Base-by-base conservation (phyloP, 371 early-diverging fungal genomes). In the Sanchytrium tribonematis region DNA sequence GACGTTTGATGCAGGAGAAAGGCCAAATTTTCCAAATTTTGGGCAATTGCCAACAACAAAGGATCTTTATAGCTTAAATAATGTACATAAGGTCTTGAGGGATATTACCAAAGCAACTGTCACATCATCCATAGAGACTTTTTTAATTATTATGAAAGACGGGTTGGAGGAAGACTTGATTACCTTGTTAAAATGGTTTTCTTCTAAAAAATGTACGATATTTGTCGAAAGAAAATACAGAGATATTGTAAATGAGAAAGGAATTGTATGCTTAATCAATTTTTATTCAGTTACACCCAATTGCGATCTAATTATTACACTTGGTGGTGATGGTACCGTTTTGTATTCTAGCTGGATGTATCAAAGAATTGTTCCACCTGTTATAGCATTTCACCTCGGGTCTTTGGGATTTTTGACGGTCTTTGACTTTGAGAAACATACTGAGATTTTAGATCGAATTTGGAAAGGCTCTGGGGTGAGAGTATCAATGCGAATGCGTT, bases 251-350 rank as follows among this genome's bases (percentile, higher is more conserved):
- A 5, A 48, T 48, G 48, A 12, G 22, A 22, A 48, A 22, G 22
- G 22, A 12, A 22, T 22, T 12, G 22, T 48, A 48, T 48, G 48
- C 48, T 22, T 5, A 48, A 48, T 48, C 5, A 48, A 48, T 48
- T 48, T 12, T 48, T 48, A 48, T 22, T 48, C 48, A 22, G 48
- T 48, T 22, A 48, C 48, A 22, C 48, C 48, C 48, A 48, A 48
- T 48, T 48, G 48, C 69, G 85, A 84, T 71, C 86, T 87, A 74
- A 88, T 91, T 31, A 82, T 96, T 27, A 90, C 94, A 0, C 76
- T 95, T 17, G 97, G 97, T 31, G 97, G 97, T 30, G 97, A 96
- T 76, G 97, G 97, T 17, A 95, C 97, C 0, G 89, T 96, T 48
- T 81, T 96, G 66, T 90, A 89, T 73, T 80, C 91, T 22, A 82